Base-by-base conservation (phyloP, 768 basidiomycete genomes). In the Kwoniella botswanensis region DNA sequence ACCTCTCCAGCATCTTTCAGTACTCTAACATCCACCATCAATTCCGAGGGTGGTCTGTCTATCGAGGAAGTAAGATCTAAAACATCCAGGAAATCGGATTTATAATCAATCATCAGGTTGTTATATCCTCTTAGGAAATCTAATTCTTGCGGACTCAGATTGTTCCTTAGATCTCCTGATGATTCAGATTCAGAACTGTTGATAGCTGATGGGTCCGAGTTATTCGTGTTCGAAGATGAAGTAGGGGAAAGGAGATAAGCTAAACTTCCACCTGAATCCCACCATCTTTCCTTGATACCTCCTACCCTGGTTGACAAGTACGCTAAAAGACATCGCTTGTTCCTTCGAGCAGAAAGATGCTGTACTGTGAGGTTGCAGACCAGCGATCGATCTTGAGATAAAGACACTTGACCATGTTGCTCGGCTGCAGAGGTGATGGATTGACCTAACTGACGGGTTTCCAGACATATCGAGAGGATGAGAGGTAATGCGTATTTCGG, bases 301-400 rank as follows among this genome's bases (percentile, higher is more conserved):
- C 93, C 91, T 50, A 93, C 84, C 66, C 96, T 88, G 85, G 94
- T 93, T 26, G 88, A 85, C 83, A 98, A 93, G 84, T 98, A 99
- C 0, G 93, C 94, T 56, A 98, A 88, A 3, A 98, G 87, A 82
- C 93, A 94, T n/a, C 97, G 91, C 83, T 96, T 97, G 86, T 98
- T 97, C 72, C 94, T 89, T 52, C 90, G 86, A 76, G 96, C 91
- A 46, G 93, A 90, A 9, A 95, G 92, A 84, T 96, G 93, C 81
- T 92, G 90, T 78, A 98, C 88, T 76, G 93, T 88, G 71, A 95
- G 85, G 21, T 90, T 88, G 21, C 86, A 86, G 22, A 87, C 83
- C 67, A 87, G 77, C 2, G 89, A 82, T 29, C 83, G 88, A 21
- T 88, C 87, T 72, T 61, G 89, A 85, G 46, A 85, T 81, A 62